Evolutionary conservation across 768 basidiomycete genomes (phyloP).

Genomic region (Xerocomellus amylosporus): DNA sequence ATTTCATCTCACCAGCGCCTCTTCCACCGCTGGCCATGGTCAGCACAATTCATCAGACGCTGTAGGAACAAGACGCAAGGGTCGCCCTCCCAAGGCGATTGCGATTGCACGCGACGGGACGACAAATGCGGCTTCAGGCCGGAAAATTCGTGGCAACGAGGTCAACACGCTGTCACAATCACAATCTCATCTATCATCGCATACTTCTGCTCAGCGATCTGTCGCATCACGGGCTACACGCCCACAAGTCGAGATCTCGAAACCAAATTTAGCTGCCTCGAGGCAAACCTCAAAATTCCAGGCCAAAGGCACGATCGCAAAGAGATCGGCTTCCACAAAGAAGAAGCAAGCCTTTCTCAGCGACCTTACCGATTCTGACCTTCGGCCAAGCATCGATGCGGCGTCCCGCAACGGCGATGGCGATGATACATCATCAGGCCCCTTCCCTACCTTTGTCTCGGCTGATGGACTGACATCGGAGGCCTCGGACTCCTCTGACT

Average conservation of each 20-base stretch:
- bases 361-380: conserved; percentile 25
- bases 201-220: conserved; percentile 17
- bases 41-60: conserved; percentile 13
- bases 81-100: conserved; percentile 54
- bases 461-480: conserved; percentile 56
- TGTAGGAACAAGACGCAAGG: conserved; percentile 44
- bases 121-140: conserved; percentile 16
- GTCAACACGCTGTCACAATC: conserved; percentile 34
- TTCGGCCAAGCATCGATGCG: conserved; percentile 38
- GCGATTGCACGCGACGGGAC: conserved; percentile 32
- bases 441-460: conserved; percentile 67
- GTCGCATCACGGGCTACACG: conserved; percentile 26
- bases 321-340: conserved; percentile 20
- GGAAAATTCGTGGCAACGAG: conserved; percentile 32
- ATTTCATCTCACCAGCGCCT: conserved; percentile 7
- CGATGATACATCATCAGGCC: conserved; percentile 34
- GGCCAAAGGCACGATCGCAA: conserved; percentile 37
- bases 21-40: conserved; percentile 32
- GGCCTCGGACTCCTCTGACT: conserved; percentile 45
- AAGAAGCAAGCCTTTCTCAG: conserved; percentile 13
- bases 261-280: conserved; percentile 33
- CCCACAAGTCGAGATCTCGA: conserved; percentile 20
- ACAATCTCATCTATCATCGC: conserved; percentile 36
- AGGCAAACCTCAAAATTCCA: conserved; percentile 38
- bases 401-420: conserved; percentile 29